Base-by-base conservation (phyloP, 2,329 filamentous ascomycete genomes). In the Coniella vitis region DNA sequence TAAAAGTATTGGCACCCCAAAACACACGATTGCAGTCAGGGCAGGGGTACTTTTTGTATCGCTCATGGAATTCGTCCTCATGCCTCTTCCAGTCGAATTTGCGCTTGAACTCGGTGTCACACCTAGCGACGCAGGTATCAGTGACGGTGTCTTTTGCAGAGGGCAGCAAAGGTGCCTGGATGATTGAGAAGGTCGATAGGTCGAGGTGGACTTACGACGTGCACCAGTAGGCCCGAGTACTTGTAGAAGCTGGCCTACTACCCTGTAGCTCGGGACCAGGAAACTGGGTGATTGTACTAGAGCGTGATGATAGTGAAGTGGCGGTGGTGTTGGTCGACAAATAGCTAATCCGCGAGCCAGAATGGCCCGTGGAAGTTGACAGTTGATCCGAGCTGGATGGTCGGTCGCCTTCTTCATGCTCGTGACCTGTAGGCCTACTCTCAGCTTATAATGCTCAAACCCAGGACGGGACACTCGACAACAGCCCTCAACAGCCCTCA, bases 81-180 rank as follows among this genome's bases (percentile, higher is more conserved):
- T 86, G 82, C 29, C 79, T 74, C 63, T 83, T 83, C 82, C 78
- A 86, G 62, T 84, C 80, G 54, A 82, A 81, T 60, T 84, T 84
- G 55, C 79, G 74, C 67, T 81, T 81, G 60, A 84, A 81, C 39
- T 78, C 81, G 42, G 81, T 82, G 61, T 84, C 79, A 43, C 51
- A 53, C n/a, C 51, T 72, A 73, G 31, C 69, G 5, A 5, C 5
- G 10, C 25, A 29, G 25, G 10, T 29, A 29, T 29, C 25, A 29
- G 25, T 29, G 5, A 10, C 25, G 25, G 5, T 29, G 25, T 29
- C 25, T 29, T 29, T n/a, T n/a, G n/a, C n/a, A n/a, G n/a, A n/a
- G n/a, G n/a, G n/a, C n/a, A n/a, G n/a, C n/a, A n/a, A n/a, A n/a
- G n/a, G n/a, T n/a, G n/a, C n/a, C n/a, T n/a, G n/a, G n/a, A n/a